phyloP scores from a whole-genome alignment of 1,284 basidiomycete genomes.

The Cutaneotrichosporon sp. region DNA sequence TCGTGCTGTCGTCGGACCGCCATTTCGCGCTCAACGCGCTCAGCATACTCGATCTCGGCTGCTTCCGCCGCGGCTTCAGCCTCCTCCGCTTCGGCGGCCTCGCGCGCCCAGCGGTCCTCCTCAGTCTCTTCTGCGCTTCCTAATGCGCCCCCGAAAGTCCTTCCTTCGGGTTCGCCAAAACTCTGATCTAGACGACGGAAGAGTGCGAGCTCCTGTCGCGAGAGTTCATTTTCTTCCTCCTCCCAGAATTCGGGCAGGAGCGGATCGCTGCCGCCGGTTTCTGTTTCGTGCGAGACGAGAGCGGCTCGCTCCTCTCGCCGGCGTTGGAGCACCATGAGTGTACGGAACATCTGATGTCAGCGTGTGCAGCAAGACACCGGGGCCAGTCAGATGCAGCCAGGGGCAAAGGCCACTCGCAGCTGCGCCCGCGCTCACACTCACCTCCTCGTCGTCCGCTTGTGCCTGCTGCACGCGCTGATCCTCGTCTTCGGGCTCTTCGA shows the following conservation, averaged over 20 bases:
- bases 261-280: slow-evolving; percentile 37
- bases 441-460: slow-evolving; percentile 44
- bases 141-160: too few relatives aligned
- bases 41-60: slow-evolving; percentile 16
- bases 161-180: neutral
- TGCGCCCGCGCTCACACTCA: too few relatives aligned
- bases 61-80: slow-evolving; percentile 24
- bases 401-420: too few relatives aligned
- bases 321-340: slow-evolving; percentile 37
- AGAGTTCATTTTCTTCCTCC: slow-evolving; percentile 23
- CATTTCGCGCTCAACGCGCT: slow-evolving; percentile 10
- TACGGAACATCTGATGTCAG: slow-evolving; percentile 39
- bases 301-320: slow-evolving; percentile 29
- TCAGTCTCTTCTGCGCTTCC: slow-evolving; percentile 17
- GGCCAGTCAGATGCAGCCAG: too few relatives aligned
- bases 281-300: slow-evolving; percentile 30
- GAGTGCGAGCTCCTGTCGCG: slow-evolving; percentile 18
- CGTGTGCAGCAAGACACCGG: too few relatives aligned
- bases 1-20: slow-evolving; percentile 1
- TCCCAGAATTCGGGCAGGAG: slow-evolving; percentile 39
- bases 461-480: slow-evolving; percentile 36
- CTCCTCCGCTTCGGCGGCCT: slow-evolving; percentile 33
- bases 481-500: slow-evolving; percentile 23
- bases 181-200: slow-evolving; percentile 2
- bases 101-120: slow-evolving; percentile 30